phyloP scores from a whole-genome alignment of 116 monocot genomes.

The Cymodocea nodosa region DNA sequence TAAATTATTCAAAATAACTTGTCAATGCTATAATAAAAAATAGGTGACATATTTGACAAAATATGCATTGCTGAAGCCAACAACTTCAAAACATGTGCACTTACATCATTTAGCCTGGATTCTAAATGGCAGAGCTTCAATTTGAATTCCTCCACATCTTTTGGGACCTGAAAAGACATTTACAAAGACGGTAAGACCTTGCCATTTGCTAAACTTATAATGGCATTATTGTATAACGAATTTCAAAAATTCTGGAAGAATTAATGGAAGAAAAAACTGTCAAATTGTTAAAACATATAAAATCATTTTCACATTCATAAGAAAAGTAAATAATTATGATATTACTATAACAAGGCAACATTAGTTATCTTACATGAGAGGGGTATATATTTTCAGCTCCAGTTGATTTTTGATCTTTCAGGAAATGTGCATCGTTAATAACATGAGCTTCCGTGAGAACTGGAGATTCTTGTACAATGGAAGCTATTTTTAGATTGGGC shows the following conservation, averaged over 20 bases:
- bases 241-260: too few species aligned
- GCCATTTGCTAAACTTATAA: too few species aligned
- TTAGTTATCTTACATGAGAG: conserved; percentile 31
- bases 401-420: conserved; percentile 13
- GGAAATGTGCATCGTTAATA: conserved; percentile 10
- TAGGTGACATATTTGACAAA: background rate
- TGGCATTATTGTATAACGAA: too few species aligned
- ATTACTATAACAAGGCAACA: conserved; percentile 3
- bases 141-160: conserved; percentile 28
- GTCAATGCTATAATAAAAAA: too few species aligned
- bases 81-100: background rate
- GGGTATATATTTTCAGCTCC: conserved; percentile 19
- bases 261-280: too few species aligned
- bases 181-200: too few species aligned
- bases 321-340: background rate
- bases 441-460: conserved; percentile 8
- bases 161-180: background rate
- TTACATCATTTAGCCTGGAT: conserved; percentile 23
- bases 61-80: background rate
- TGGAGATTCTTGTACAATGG: conserved; percentile 13
- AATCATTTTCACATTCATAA: background rate
- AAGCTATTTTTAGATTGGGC: conserved; percentile 22
- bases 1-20: too few species aligned
- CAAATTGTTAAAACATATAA: background rate
- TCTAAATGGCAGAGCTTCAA: conserved; percentile 39